Evolutionary conservation across 2,329 filamentous ascomycete genomes (phyloP).

Genomic region (Blumeria hordei): DNA sequence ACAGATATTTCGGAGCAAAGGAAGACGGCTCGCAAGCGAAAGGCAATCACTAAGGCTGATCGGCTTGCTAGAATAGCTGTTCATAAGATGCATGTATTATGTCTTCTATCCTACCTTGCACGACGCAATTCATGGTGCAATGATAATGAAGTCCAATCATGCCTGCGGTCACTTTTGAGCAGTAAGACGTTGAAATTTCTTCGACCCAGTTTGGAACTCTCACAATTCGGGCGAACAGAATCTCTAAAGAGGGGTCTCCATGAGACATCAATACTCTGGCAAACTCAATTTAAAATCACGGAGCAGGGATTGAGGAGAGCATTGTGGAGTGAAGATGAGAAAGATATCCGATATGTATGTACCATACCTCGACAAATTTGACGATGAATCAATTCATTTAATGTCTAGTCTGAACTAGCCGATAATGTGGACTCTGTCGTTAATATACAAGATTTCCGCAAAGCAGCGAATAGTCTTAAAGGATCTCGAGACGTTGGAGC

Average conservation of each 20-base stretch:
- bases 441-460: slow-evolving; percentile 45
- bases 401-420: slow-evolving; percentile 7
- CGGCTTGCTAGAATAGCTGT: slow-evolving; percentile 37
- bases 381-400: too few species aligned
- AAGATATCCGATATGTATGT: slow-evolving; percentile 32
- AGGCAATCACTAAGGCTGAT: slow-evolving; percentile 28
- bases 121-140: slow-evolving; percentile 80
- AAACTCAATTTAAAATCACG: slow-evolving; percentile 42
- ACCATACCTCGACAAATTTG: slow-evolving; percentile 3
- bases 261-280: slow-evolving; percentile 42
- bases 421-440: slow-evolving; percentile 33
- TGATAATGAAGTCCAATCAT: slow-evolving; percentile 39
- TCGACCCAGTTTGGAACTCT: slow-evolving; percentile 38
- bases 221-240: slow-evolving; percentile 53
- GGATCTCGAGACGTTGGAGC: slow-evolving; percentile 80
- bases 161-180: slow-evolving; percentile 38
- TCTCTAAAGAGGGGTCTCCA: slow-evolving; percentile 61
- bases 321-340: slow-evolving; percentile 48
- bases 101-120: slow-evolving; percentile 54
- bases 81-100: slow-evolving; percentile 74
- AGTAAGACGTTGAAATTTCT: slow-evolving; percentile 42
- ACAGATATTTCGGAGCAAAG: slow-evolving; percentile 5
- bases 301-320: slow-evolving; percentile 45
- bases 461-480: slow-evolving; percentile 34
- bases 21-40: slow-evolving; percentile 14